Evolutionary conservation across 345 rosid species (phyloP), one percentile per base, ranked within the genome.

Genomic region (Eucalyptus sideroxylon): DNA sequence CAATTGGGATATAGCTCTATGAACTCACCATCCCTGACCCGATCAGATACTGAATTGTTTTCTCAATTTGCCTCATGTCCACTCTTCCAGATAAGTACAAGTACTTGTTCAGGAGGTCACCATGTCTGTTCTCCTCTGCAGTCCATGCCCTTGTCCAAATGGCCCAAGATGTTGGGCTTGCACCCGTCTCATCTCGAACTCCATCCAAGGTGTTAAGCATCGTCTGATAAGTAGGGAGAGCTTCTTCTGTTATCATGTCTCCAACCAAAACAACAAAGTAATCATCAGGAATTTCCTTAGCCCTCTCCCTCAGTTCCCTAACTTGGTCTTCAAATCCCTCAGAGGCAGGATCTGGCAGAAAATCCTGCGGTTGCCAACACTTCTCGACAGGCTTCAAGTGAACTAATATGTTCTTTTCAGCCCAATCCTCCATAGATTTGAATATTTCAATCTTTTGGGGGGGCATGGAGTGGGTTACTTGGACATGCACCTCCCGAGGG

Each of bases 301-400:
- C 96, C 91, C 99, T 96, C 91, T 93, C 96, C 91, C 98, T 94
- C n/a, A 97, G 91, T 93, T 96, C 99, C 89, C 87, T 94, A 23
- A 98, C 97, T 94, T 97, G 97, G n/a, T 98, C 99, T 37, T 95
- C 91, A 60, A 98, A 98, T 83, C 96, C 99, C 50, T 96, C 95
- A 3, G 96, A 95, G 31, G 95, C 93, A 77, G 99, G 95, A 86
- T 97, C 99, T 0, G 99, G 99, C 90, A 98, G 95, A 90, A 97
- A 98, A 91, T 96, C 98, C 90, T 97, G 98, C 26, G 99, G 98
- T 88, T 97, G 99, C 99, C 99, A 98, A 50, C 96, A 95, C 87
- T 98, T 96, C 93, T 98, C 99, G 9, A 98, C 99, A 16, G 96
- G 97, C 91, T 95, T 98, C 89, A 98, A 96, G 89, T 92, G 95